Conservation (phyloP, 208 protist species). For the Blechomonas ayalai region DNA sequence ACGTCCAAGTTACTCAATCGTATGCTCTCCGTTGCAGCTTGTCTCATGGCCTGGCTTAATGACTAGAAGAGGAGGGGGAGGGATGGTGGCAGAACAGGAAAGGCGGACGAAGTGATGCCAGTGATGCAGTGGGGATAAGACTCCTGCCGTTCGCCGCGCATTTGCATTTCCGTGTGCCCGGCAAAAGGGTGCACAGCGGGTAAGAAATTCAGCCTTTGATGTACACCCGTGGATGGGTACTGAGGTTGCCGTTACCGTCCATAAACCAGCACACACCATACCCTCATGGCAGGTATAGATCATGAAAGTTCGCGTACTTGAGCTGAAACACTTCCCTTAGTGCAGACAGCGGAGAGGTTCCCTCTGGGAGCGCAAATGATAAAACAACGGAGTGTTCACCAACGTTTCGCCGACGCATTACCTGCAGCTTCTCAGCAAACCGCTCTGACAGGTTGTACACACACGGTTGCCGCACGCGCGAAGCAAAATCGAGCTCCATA, state of each 20-base stretch:
- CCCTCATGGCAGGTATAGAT: conserved; percentile 49
- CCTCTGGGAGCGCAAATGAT: conserved; percentile 37
- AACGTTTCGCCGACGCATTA: conserved; percentile 9
- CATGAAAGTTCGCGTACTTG: conserved; percentile 48
- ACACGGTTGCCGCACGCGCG: conserved; percentile 64
- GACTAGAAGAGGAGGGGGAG: not conserved
- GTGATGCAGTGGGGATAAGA: no score
- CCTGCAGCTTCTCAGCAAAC: conserved; percentile 56
- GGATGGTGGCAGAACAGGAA: not conserved
- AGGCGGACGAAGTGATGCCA: no score
- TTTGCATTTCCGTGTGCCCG: no score
- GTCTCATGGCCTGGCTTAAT: not conserved
- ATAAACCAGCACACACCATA: no score
- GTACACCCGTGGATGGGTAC: no score
- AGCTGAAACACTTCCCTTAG: conserved; percentile 65
- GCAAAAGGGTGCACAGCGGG: no score
- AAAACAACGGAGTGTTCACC: conserved; percentile 40
- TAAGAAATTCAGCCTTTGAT: no score
- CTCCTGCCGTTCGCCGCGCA: no score
- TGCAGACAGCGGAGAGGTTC: conserved; percentile 44
- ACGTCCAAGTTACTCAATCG: conserved; percentile 20
- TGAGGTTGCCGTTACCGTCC: no score
- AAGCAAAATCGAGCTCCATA: conserved; percentile 29
- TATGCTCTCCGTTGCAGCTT: conserved; percentile 1
- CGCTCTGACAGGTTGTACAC: conserved; percentile 75